Base-by-base conservation (phyloP, 2,329 filamentous ascomycete species). In the Alternaria consortialis region DNA sequence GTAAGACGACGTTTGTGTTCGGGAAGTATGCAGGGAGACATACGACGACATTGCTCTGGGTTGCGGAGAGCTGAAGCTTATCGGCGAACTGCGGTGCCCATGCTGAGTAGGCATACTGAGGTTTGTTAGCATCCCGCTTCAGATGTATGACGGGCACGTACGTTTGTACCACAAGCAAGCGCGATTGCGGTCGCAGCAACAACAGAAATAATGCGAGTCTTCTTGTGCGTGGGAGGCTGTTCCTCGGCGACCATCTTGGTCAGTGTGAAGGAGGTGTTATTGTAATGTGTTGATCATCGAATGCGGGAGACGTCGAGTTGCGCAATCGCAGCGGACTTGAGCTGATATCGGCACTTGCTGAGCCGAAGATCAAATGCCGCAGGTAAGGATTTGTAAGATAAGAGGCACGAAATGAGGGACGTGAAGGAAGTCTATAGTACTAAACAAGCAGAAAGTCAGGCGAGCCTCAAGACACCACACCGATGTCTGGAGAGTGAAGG, bases 11-110 rank as follows among this genome's bases (percentile, higher is more conserved):
- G 17, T 47, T 34, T 8, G 34, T 37, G 7, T 25, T 23, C 43
- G n/a, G 32, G 11, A 37, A 4, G 25, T 25, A 8, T 15, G 46
- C 8, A 50, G 44, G 61, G 11, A 32, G 40, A 74, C 86, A 76
- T 83, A 90, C 94, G 75, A 99, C 94, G 67, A 98, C 80, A 80
- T 99, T 98, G 80, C 88, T 93, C 79, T 97, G 86, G 3, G 94
- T 98, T n/a, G 95, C 91, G 13, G 93, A 93, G 63, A 98, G 87
- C 76, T 91, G 89, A 71, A 99, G 84, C 70, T 87, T 89, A 73
- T 96, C 90, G 51, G 94, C 93, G 76, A 97, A 97, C 80, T 97
- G 94, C 20, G 95, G 95, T 13, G 92, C 93, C 94, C 95, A 99
- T 80, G 94, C 94, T 56, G 93, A 97, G 81, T 97, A 99, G 75